phyloP scores from a whole-genome alignment of 495 filamentous ascomycete genomes.

The Daldinia concentrica region DNA sequence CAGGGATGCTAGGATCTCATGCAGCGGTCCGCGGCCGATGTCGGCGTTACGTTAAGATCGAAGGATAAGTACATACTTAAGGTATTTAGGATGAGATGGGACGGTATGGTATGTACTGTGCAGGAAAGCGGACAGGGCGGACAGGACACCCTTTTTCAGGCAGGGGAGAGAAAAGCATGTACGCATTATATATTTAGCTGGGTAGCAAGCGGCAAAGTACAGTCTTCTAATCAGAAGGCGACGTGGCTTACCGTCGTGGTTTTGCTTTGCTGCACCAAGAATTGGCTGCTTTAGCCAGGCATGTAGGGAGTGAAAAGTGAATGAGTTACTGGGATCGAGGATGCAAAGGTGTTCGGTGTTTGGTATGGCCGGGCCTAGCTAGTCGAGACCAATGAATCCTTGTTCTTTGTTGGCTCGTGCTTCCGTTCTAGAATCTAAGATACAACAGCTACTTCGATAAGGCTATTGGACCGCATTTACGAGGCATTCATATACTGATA shows the following conservation, averaged over 20 bases:
- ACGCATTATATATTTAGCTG: neutral
- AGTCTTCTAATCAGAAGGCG: slow-evolving; percentile 18
- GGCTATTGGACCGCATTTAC: neutral
- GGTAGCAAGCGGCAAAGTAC: slow-evolving; percentile 18
- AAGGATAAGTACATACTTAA: slow-evolving; percentile 5
- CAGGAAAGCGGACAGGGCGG: neutral
- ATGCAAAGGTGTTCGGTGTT: neutral
- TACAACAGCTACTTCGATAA: slow-evolving; percentile 2
- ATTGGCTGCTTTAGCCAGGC: neutral
- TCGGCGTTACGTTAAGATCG: slow-evolving; percentile 1
- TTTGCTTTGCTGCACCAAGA: slow-evolving; percentile 11
- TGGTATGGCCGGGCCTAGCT: neutral
- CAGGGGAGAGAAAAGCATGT: neutral
- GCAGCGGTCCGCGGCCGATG: slow-evolving; percentile 23
- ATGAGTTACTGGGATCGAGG: neutral
- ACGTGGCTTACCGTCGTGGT: slow-evolving; percentile 29
- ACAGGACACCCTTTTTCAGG: neutral
- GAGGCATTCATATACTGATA: too few relatives aligned
- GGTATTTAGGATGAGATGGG: neutral
- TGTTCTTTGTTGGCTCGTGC: slow-evolving; percentile 11
- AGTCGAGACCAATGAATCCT: slow-evolving; percentile 5
- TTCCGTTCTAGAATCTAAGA: neutral
- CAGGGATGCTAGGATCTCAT: slow-evolving; percentile 1
- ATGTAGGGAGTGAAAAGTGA: neutral
- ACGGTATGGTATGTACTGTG: neutral